A percentile compares a stretch with the other conserved stretches of the same genome.
These are phyloP conservation scores for Acacia melanoxylon DNA, from an alignment of 306 rosid species.

Conservation along the genomic window DNA sequence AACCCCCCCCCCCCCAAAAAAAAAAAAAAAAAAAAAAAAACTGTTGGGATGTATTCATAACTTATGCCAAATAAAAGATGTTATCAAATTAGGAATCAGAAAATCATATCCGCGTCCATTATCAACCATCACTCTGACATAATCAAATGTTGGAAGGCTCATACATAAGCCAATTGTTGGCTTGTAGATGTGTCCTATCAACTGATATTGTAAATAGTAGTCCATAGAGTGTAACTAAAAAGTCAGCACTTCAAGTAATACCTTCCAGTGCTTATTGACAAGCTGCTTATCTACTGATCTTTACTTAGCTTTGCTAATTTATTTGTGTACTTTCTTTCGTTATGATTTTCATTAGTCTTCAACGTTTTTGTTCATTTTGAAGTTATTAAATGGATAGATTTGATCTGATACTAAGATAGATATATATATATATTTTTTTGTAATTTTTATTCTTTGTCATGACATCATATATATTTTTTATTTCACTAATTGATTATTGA, in stretches of 20 bases:
- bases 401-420: not conserved
- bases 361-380: not conserved
- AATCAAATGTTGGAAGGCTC: not conserved
- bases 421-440: not conserved
- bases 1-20: not conserved
- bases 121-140: slow-evolving; percentile 16
- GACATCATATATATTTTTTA: not conserved
- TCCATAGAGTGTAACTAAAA: slow-evolving; percentile 24
- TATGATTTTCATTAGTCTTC: slow-evolving; percentile 5
- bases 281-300: not conserved
- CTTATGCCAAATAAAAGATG: slow-evolving; percentile 4
- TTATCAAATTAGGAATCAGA: not conserved
- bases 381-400: slow-evolving; percentile 11
- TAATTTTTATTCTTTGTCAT: not conserved
- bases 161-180: not conserved
- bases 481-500: slow-evolving; percentile 10
- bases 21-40: too few species aligned
- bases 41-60: slow-evolving; percentile 1
- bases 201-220: slow-evolving; percentile 3
- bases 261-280: not conserved
- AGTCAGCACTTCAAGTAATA: slow-evolving; percentile 16
- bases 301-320: not conserved
- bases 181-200: not conserved
- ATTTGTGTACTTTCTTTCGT: not conserved
- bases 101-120: slow-evolving; percentile 21